Conservation (phyloP, 1,284 basidiomycete genomes). For the Tilletia caries region DNA sequence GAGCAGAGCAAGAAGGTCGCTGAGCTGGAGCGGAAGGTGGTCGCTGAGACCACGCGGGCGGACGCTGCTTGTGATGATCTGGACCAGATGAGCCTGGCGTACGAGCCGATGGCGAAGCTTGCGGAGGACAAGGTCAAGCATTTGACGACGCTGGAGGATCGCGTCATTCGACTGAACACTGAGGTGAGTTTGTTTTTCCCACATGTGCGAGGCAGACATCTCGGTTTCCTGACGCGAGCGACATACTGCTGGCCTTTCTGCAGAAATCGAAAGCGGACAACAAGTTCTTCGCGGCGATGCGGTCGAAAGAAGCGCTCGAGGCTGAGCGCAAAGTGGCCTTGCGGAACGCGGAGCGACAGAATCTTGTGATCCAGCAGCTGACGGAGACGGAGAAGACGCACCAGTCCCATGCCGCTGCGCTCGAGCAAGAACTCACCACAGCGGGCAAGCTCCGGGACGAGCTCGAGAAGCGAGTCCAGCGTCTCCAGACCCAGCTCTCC, state of each 20-base stretch:
- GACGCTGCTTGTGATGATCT: slow-evolving; percentile 5
- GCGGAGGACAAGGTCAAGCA: slow-evolving; percentile 81
- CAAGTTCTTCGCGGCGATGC: slow-evolving; percentile 87
- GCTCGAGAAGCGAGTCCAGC: slow-evolving; percentile 35
- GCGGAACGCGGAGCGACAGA: slow-evolving; percentile 72
- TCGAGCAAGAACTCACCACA: slow-evolving; percentile 58
- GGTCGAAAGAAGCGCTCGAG: slow-evolving; percentile 78
- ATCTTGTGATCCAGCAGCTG: slow-evolving; percentile 69
- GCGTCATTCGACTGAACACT: slow-evolving; percentile 58
- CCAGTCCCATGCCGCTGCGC: slow-evolving; percentile 62
- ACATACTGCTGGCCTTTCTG: neutral
- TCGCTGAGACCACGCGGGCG: neutral
- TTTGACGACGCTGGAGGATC: slow-evolving; percentile 72
- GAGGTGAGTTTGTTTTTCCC: slow-evolving; percentile 44
- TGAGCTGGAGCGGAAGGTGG: neutral
- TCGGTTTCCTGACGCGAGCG: too few relatives aligned
- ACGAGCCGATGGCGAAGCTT: slow-evolving; percentile 79
- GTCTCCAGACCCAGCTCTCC: slow-evolving; percentile 56
- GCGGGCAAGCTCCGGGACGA: slow-evolving; percentile 36
- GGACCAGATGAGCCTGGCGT: slow-evolving; percentile 49
- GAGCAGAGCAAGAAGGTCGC: neutral
- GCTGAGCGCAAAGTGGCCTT: slow-evolving; percentile 69
- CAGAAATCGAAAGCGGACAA: slow-evolving; percentile 90
- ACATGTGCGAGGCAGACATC: slow-evolving; percentile 57
- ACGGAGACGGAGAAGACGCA: slow-evolving; percentile 67